Evolutionary conservation across 73 alveolate species (phyloP), one percentile per base, ranked within the genome.

Genomic region (Paramecium octaurelia): DNA sequence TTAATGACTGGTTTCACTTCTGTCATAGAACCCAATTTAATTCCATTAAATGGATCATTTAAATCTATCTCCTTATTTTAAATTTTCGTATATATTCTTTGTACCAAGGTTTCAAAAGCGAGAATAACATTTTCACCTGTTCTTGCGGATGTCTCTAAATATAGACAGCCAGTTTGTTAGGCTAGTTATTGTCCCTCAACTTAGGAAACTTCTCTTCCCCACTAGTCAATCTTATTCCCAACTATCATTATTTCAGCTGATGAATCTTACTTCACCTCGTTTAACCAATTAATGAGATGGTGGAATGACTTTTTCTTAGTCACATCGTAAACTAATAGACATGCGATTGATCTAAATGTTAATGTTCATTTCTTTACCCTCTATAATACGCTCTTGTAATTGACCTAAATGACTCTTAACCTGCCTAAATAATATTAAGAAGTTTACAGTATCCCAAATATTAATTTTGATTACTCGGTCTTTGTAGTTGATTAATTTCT

Each of bases 391-490:
- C 86, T 18, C 94, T 57, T 20, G 94, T 89, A 24, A 89, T 89
- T 0, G 94, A 89, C 12, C 94, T 69, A 48, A 89, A 89, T 40
- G 94, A 89, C 23, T 89, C 94, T 54, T 89, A 73, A 12, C 94
- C 94, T 70, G 94, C 94, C 94, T 92, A 44, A 40, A 44, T 40
- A 54, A 31, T 70, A 70, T 89, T 70, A 38, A n/a, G 58, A 43
- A 35, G 34, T 14, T 91, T 93, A 93, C 97, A 16, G 99, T 96
- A 91, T 96, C 99, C 99, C 99, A 96, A 6, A 96, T 94, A 76
- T 96, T 92, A 7, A 96, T 83, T 69, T 94, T 96, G n/a, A 96
- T 95, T 1, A 92, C 86, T 40, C 88, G 92, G 36, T 94, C 96
- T 18, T 94, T 95, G 46, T 93, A 54, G 43, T 93, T 86, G 27